Conservation (phyloP, 805 yeast species). For the Torulaspora maleeae region DNA sequence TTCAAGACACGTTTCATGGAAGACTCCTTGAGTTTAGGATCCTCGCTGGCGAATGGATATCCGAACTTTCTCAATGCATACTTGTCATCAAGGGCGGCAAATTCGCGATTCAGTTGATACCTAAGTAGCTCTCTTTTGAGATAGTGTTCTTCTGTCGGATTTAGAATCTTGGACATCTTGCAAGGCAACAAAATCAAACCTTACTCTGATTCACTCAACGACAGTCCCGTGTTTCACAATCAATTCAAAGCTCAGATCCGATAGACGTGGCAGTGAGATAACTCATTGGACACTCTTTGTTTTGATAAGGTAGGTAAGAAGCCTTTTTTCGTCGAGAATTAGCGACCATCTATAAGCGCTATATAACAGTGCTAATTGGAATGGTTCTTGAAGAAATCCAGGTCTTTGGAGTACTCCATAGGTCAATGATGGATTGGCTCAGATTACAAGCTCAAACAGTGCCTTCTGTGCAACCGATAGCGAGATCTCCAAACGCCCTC, state of each 20-base stretch:
- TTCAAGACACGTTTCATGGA: slow-evolving; percentile 21
- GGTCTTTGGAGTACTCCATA: no score
- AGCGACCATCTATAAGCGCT: not conserved
- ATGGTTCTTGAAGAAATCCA: no score
- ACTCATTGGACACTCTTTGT: not conserved
- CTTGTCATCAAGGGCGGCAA: slow-evolving; percentile 53
- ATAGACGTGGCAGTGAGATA: not conserved
- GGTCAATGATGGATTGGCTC: not conserved
- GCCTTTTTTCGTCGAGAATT: not conserved
- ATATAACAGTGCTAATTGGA: not conserved
- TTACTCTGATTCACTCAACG: no score
- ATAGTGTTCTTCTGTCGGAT: slow-evolving; percentile 77
- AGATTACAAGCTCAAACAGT: not conserved
- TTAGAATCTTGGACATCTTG: slow-evolving; percentile 27
- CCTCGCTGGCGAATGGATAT: slow-evolving; percentile 58
- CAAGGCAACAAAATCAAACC: no score
- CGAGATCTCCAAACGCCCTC: no score
- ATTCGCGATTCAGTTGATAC: slow-evolving; percentile 57
- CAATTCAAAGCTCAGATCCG: not conserved
- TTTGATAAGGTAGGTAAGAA: not conserved
- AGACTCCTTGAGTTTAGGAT: slow-evolving; percentile 35
- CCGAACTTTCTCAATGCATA: slow-evolving; percentile 68
- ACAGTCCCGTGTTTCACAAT: not conserved
- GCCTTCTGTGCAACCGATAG: no score
- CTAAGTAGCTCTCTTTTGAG: slow-evolving; percentile 76